Evolutionary conservation across 1,139 yeast species (phyloP).

Genomic region (Debaryomyces nepalensis): DNA sequence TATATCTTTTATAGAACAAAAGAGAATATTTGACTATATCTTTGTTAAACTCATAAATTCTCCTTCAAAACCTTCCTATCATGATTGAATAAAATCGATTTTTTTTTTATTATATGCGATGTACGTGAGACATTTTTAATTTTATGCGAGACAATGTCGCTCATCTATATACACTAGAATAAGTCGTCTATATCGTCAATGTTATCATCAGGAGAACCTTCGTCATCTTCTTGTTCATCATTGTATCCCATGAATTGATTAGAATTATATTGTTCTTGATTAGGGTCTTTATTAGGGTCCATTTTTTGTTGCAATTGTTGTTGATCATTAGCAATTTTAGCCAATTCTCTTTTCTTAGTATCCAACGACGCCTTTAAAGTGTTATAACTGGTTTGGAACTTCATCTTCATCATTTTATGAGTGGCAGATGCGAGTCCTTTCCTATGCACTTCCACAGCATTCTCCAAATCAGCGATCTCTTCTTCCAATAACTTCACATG

Average conservation of each 20-base stretch:
- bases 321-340: slow-evolving; percentile 37
- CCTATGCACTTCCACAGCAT: slow-evolving; percentile 77
- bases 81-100: neutral
- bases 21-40: slow-evolving; percentile 1
- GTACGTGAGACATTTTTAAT: slow-evolving; percentile 7
- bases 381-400: slow-evolving; percentile 80
- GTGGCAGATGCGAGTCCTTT: slow-evolving; percentile 77
- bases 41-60: slow-evolving; percentile 9
- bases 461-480: slow-evolving; percentile 82
- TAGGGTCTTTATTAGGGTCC: slow-evolving; percentile 31
- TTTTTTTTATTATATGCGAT: slow-evolving; percentile 11
- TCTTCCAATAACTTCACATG: slow-evolving; percentile 81
- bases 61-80: neutral
- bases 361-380: slow-evolving; percentile 85
- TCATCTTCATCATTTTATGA: slow-evolving; percentile 85
- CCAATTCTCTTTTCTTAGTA: slow-evolving; percentile 73
- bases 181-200: slow-evolving; percentile 47
- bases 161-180: slow-evolving; percentile 22
- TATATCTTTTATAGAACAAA: slow-evolving; percentile 5
- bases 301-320: slow-evolving; percentile 24
- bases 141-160: slow-evolving; percentile 6
- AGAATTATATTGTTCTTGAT: slow-evolving; percentile 26
- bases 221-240: slow-evolving; percentile 28
- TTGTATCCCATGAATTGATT: slow-evolving; percentile 31
- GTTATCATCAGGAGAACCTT: slow-evolving; percentile 33